Percentiles rank a stretch among this genome's conserved stretches.
phyloP scores from a whole-genome alignment of 2,329 filamentous ascomycete species.

The Colletotrichum limetticola region DNA sequence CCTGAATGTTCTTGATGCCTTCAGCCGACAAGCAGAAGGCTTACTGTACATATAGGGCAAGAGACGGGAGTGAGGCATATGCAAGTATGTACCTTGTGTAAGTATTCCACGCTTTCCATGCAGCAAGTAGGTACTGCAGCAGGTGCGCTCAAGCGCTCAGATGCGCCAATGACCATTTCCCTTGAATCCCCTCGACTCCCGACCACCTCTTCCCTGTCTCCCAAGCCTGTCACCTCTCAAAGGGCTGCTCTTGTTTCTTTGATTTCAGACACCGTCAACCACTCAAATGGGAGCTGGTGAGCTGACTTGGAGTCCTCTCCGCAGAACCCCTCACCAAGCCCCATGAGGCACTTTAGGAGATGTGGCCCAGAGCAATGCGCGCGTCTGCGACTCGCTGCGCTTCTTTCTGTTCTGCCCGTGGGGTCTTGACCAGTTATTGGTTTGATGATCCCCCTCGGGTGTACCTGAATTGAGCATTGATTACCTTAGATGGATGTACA shows the following conservation, averaged over 20 bases:
- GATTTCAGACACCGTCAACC: constrained; percentile 5
- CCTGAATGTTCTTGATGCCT: not conserved
- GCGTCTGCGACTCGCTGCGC: not conserved
- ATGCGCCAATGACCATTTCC: not conserved
- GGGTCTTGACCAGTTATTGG: not conserved
- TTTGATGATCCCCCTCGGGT: not conserved
- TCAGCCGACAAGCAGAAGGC: not conserved
- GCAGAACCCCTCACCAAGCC: not conserved
- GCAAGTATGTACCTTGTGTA: not conserved
- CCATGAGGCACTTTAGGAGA: not conserved
- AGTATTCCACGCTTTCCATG: not conserved
- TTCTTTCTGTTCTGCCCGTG: not conserved
- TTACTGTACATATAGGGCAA: not conserved
- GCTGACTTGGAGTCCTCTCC: not conserved
- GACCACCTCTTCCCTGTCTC: constrained; percentile 22
- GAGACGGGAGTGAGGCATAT: not conserved
- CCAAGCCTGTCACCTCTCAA: constrained; percentile 21
- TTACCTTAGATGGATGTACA: not conserved
- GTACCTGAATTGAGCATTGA: not conserved
- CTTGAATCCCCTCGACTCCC: not conserved
- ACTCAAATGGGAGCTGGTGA: constrained; percentile 13
- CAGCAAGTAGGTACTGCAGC: not conserved
- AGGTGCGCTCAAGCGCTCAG: not conserved
- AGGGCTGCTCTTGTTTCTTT: not conserved
- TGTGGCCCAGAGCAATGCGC: constrained; percentile 9